Base-by-base conservation (phyloP, 352 stramenopile species). In the Pythium pyrilobum region DNA sequence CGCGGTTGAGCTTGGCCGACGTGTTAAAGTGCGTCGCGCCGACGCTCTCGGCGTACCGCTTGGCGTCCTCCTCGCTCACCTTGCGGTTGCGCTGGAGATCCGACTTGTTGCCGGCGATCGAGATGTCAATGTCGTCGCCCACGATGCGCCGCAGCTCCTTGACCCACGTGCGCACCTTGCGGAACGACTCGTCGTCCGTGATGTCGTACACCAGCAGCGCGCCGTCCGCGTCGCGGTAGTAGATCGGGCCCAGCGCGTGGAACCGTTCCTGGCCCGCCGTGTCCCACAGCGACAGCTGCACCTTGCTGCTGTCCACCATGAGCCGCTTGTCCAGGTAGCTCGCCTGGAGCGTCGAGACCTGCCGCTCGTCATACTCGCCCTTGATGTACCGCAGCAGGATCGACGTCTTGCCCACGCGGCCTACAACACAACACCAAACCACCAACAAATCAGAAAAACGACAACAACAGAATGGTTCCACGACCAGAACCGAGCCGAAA, bases 321-420 rank as follows among this genome's bases (percentile, higher is more conserved):
- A 97, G 67, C 31, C 79, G 79, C 68, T 97, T 97, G 62, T 98
- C 91, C 44, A 98, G 62, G 60, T 97, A 98, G 34, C 87, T 97
- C 13, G 92, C 92, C 64, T 97, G 89, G 16, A 97, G 72, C 41
- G 93, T 97, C 49, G 90, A 96, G 27, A 93, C 80, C 65, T 97
- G 89, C 12, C 80, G 70, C 38, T 97, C 93, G 61, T 96, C 74
- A 68, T 97, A 98, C 50, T 96, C 85, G 66, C 92, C 89, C 64
- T 95, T 93, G 61, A 96, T 92, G 64, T 97, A 98, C 32, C 91
- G 81, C 52, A 98, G 62, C 18, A 98, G 66, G 45, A 98, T 97
- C 31, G 90, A 97, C 25, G 92, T 98, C 69, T 98, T 98, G 38
- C 92, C 92, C 39, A 98, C 92, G 39, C 91, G 86, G 32, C 90